Conservation (phyloP, 2,329 filamentous ascomycete genomes). For the Ceratocystis cacaofunesta region DNA sequence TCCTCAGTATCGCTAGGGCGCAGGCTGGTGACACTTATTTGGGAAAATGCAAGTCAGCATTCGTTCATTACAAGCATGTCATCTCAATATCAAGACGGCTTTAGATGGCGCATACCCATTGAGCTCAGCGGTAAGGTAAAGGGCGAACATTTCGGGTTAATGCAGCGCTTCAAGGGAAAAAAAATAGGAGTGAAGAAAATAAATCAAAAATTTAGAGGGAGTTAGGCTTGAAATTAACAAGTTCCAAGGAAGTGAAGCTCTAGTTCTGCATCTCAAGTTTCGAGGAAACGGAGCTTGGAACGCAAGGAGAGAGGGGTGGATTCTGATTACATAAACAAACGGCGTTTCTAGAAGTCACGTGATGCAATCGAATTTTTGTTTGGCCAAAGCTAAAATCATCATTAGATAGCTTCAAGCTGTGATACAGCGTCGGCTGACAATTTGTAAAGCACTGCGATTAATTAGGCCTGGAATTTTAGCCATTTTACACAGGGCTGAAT, state of each 20-base stretch:
- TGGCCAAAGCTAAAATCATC: neutral
- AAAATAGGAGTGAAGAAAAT: neutral
- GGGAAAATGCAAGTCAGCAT: conserved; percentile 9
- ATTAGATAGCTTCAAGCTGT: neutral
- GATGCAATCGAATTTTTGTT: neutral
- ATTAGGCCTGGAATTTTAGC: neutral
- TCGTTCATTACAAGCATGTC: neutral
- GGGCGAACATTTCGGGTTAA: conserved; percentile 42
- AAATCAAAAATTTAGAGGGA: neutral
- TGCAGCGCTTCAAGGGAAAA: neutral
- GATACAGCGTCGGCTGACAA: neutral
- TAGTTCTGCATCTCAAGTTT: neutral
- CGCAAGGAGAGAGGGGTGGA: conserved; percentile 1
- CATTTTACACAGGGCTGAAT: neutral
- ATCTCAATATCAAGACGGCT: neutral
- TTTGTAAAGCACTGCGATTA: neutral
- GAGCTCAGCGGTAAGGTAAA: conserved; percentile 53
- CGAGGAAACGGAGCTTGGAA: neutral
- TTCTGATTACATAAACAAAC: neutral
- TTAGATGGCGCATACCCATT: conserved; percentile 39
- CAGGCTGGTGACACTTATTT: conserved; percentile 69
- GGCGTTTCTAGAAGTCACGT: neutral
- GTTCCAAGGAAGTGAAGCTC: neutral
- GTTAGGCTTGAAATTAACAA: neutral
- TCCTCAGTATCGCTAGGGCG: conserved; percentile 69